These are phyloP conservation scores for Monotropa hypopitys DNA, from an alignment of 179 eudicot species.

Conservation along the genomic window DNA sequence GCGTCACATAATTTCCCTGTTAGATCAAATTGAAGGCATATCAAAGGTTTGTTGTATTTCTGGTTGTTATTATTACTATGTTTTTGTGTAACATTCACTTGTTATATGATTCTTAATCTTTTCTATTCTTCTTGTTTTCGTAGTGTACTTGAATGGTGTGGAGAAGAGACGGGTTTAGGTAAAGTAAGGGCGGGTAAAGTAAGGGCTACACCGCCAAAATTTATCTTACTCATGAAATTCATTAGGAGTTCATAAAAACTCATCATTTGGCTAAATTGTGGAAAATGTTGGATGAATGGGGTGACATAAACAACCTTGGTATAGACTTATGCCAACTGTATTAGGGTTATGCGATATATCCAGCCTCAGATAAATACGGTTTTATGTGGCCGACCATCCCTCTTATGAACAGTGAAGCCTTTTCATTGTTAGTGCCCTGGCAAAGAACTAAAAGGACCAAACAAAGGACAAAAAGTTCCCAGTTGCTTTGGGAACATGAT, in stretches of 20 bases:
- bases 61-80: neutral
- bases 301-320: neutral
- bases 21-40: slow-evolving; percentile 94
- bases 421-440: neutral
- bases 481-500: neutral
- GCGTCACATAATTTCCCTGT: slow-evolving; percentile 84
- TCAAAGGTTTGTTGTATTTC: slow-evolving; percentile 44
- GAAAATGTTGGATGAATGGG: neutral
- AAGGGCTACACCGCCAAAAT: neutral
- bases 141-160: neutral
- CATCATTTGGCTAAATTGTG: neutral
- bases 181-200: neutral
- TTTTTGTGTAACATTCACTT: neutral
- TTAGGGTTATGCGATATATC: neutral
- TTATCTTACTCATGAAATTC: neutral
- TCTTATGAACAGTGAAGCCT: neutral
- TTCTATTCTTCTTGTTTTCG: neutral
- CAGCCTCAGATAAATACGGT: neutral
- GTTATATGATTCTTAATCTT: neutral
- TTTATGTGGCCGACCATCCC: neutral
- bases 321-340: neutral
- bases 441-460: neutral
- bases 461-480: neutral
- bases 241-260: neutral
- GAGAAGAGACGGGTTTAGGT: neutral